Percentiles rank a stretch among this genome's conserved stretches.
These are phyloP conservation scores for Morella rubra DNA, from an alignment of 306 rosid genomes.

Conservation along the genomic window DNA sequence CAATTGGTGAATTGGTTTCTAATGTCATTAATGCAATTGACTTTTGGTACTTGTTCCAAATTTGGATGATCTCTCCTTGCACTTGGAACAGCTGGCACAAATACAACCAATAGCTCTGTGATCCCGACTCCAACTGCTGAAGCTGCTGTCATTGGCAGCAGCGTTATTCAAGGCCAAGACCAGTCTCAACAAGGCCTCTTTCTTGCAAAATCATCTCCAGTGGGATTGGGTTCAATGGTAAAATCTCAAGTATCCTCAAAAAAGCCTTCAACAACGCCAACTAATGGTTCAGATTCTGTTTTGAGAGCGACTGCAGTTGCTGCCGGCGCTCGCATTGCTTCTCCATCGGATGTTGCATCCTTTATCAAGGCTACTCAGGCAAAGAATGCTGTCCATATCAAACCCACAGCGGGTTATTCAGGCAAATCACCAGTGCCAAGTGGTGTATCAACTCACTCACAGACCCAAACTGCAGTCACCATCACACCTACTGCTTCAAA, in stretches of 20 bases:
- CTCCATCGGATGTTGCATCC: conserved; percentile 54
- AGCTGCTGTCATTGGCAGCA: conserved; percentile 26
- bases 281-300: conserved; percentile 33
- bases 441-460: conserved; percentile 30
- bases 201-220: conserved; percentile 23
- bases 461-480: conserved; percentile 35
- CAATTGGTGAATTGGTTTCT: background rate
- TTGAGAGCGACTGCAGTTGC: conserved; percentile 62
- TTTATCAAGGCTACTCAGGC: conserved; percentile 57
- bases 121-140: conserved; percentile 37
- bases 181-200: conserved; percentile 42
- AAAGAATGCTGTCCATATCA: conserved; percentile 41
- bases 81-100: conserved; percentile 44
- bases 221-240: conserved; percentile 34
- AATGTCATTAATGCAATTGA: background rate
- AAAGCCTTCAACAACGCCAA: conserved; percentile 42
- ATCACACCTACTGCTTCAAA: conserved; percentile 17
- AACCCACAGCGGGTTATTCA: conserved; percentile 46
- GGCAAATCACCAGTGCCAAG: conserved; percentile 34
- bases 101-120: conserved; percentile 33
- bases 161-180: conserved; percentile 35
- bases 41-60: background rate
- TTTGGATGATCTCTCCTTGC: conserved; percentile 15
- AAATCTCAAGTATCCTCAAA: conserved; percentile 42
- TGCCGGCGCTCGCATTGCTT: conserved; percentile 64